A percentile compares a stretch with the other conserved stretches of the same genome.
Conservation (phyloP, 2,329 filamentous ascomycete species). For the Intubia oerlemansii region DNA sequence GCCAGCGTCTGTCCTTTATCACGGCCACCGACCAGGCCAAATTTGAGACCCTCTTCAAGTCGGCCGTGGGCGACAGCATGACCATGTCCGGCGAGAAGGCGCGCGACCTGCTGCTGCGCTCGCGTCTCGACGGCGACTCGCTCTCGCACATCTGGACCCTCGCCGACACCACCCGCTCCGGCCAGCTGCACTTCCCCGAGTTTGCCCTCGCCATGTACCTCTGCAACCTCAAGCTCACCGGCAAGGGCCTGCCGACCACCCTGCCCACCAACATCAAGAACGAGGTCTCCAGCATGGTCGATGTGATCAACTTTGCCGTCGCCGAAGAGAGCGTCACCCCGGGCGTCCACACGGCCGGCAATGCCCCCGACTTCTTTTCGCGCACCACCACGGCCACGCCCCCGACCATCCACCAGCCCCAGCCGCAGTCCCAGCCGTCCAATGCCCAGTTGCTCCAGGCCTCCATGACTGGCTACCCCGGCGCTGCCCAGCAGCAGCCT, state of each 20-base stretch:
- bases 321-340: constrained; percentile 64
- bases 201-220: constrained; percentile 97
- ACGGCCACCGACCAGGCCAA: constrained; percentile 87
- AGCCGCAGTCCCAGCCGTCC: constrained; percentile 53
- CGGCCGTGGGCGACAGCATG: constrained; percentile 65
- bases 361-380: constrained; percentile 45
- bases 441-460: constrained; percentile 42
- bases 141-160: constrained; percentile 90
- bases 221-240: constrained; percentile 80
- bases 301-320: constrained; percentile 92
- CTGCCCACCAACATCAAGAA: constrained; percentile 82
- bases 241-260: constrained; percentile 52
- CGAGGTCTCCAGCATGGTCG: constrained; percentile 97
- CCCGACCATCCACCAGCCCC: constrained; percentile 43
- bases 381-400: constrained; percentile 26
- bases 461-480: constrained; percentile 45
- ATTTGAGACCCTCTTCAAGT: constrained; percentile 95
- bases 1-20: constrained; percentile 86
- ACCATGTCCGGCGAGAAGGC: constrained; percentile 90
- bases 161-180: constrained; percentile 87
- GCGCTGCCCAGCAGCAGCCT: constrained; percentile 28
- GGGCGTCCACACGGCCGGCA: constrained; percentile 32
- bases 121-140: constrained; percentile 68
- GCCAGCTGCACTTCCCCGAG: constrained; percentile 90
- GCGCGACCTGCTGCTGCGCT: constrained; percentile 69